Base-by-base conservation (phyloP, 208 protist genomes). In the Blechomonas ayalai region DNA sequence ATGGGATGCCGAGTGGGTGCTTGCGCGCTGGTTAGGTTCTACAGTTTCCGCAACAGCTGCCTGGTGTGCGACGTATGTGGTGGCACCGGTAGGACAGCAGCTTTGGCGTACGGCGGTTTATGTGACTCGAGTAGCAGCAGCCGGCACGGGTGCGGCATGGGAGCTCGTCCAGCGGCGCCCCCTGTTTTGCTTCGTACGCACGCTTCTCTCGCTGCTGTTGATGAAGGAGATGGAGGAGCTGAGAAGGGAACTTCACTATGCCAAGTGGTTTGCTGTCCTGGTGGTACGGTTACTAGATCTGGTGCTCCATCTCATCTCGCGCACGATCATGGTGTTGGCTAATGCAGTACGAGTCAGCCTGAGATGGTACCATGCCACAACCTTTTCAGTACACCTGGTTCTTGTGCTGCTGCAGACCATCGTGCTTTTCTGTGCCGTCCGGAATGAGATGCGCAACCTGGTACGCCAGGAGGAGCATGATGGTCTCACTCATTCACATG, bases 331-430 rank as follows among this genome's bases (percentile, higher is more conserved):
- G 7, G n/a, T 24, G n/a, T 10, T 26, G 8, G 35, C 23, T 16
- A 19, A 8, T 10, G 32, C 40, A 9, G 31, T 28, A 23, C 9
- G 28, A 3, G 3, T 32, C 7, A 13, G 57, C 13, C 39, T 73
- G 36, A 23, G 38, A 4, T 65, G 44, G 16, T 89, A 92, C 65
- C 59, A 35, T 28, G 29, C 16, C 4, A 85, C 78, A 1, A 73
- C 70, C n/a, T 64, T 89, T 42, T 76, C 69, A n/a, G 68, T 71
- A 20, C 73, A 89, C 22, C 35, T 83, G 12, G 56, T 77, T 37
- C 58, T 84, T 0, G 52, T 49, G 4, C 20, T 86, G 9, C n/a
- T 80, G 22, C 83, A 92, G 56, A 84, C 72, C 13, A 35, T 51
- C 26, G 34, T 87, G 41, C 66, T 89, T 34, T 34, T 82, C 9